A percentile compares a stretch with the other conserved stretches of the same genome.
These are phyloP conservation scores for Protoeuglena noctilucae DNA, from an alignment of 139 green algal species.

Conservation along the genomic window DNA sequence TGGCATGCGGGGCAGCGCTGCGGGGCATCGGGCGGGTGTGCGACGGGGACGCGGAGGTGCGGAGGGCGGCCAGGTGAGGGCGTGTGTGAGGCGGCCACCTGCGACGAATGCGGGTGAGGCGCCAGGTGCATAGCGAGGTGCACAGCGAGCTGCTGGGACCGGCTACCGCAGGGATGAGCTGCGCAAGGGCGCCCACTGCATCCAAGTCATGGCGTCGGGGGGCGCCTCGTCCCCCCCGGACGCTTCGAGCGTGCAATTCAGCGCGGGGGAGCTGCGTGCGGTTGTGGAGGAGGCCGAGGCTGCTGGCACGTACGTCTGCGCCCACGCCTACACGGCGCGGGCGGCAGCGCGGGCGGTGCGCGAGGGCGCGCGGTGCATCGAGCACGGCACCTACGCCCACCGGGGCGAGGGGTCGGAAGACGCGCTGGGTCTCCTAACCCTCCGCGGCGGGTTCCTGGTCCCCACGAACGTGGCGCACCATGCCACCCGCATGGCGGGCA, in stretches of 20 bases:
- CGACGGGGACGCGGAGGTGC: constrained; percentile 37
- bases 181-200: constrained; percentile 38
- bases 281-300: constrained; percentile 46
- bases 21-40: constrained; percentile 42
- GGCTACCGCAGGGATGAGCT: constrained; percentile 60
- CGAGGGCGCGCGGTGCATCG: constrained; percentile 28
- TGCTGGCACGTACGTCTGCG: constrained; percentile 33
- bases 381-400: constrained; percentile 49
- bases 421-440: too few species aligned
- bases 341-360: constrained; percentile 34
- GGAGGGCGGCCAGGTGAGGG: not conserved
- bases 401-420: constrained; percentile 1
- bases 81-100: constrained; percentile 18
- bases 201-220: constrained; percentile 54
- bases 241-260: constrained; percentile 41
- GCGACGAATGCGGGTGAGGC: too few species aligned
- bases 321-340: constrained; percentile 42
- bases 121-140: not conserved
- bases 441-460: constrained; percentile 28
- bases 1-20: constrained; percentile 24
- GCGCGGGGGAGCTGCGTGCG: constrained; percentile 29
- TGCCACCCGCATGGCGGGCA: too few species aligned
- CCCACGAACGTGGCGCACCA: constrained; percentile 42
- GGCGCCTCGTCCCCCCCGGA: constrained; percentile 43
- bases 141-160: not conserved